Evolutionary conservation across 1,284 basidiomycete genomes (phyloP).

Genomic region (Microbotryum silenes-acaulis): DNA sequence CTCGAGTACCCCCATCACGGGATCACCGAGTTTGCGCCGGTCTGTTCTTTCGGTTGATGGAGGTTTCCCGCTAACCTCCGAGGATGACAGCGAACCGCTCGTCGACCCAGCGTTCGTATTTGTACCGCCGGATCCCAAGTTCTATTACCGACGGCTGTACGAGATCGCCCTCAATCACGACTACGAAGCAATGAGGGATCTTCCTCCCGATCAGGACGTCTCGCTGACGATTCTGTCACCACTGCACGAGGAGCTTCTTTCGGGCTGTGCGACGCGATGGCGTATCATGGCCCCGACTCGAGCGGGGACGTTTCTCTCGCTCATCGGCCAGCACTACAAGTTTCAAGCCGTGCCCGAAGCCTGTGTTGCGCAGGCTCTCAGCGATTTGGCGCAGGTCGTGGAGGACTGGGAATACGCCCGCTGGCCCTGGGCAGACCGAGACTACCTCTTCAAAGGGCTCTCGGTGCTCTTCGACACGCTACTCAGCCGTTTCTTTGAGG

Average conservation of each 20-base stretch:
- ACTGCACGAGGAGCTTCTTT: constrained; percentile 71
- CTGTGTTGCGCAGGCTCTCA: constrained; percentile 85
- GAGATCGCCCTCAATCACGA: constrained; percentile 78
- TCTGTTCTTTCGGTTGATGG: constrained; percentile 36
- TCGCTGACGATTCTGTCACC: constrained; percentile 84
- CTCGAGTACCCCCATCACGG: neutral
- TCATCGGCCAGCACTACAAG: constrained; percentile 80
- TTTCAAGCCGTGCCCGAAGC: constrained; percentile 48
- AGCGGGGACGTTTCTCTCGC: constrained; percentile 70
- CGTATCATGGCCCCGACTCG: constrained; percentile 73
- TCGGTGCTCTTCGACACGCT: constrained; percentile 72
- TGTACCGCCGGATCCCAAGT: constrained; percentile 80
- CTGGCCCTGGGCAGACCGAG: constrained; percentile 66
- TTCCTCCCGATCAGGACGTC: constrained; percentile 93
- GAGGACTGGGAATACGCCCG: constrained; percentile 51
- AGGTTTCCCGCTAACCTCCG: constrained; percentile 39
- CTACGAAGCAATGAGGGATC: constrained; percentile 78
- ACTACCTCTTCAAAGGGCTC: constrained; percentile 30
- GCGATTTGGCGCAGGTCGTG: constrained; percentile 61
- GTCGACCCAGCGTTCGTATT: constrained; percentile 58
- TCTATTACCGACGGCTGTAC: constrained; percentile 74
- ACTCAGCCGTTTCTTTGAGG: constrained; percentile 73
- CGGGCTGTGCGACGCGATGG: constrained; percentile 84
- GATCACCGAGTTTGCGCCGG: neutral
- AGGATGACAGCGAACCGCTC: constrained; percentile 42